A percentile compares a stretch with the other conserved stretches of the same genome.
phyloP scores from a whole-genome alignment of 1,284 basidiomycete species.

The Mycosarcoma mackinlayi region DNA sequence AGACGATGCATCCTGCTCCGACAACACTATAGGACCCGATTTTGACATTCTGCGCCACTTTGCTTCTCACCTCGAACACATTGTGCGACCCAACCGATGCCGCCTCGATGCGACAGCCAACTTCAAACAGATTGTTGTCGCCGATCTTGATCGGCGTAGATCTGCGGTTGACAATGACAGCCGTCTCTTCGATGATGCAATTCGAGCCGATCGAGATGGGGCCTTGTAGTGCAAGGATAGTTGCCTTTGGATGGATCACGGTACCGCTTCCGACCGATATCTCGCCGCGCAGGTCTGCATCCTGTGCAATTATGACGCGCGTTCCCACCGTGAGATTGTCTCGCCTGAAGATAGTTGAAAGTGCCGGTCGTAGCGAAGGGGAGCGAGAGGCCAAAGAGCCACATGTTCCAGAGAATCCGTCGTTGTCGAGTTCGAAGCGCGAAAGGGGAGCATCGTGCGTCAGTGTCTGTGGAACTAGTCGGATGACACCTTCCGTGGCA shows the following conservation, averaged over 20 bases:
- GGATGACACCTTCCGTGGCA: slow-evolving; percentile 4
- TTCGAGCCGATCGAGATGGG: slow-evolving; percentile 86
- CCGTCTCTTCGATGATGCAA: slow-evolving; percentile 91
- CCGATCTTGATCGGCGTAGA: slow-evolving; percentile 82
- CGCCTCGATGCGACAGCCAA: slow-evolving; percentile 88
- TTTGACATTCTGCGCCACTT: slow-evolving; percentile 81
- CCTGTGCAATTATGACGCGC: slow-evolving; percentile 51
- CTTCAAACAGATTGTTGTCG: slow-evolving; percentile 90
- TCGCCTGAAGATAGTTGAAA: slow-evolving; percentile 26
- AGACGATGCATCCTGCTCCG: slow-evolving; percentile 76
- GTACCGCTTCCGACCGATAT: slow-evolving; percentile 70
- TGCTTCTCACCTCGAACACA: slow-evolving; percentile 81
- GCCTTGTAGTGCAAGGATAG: slow-evolving; percentile 85
- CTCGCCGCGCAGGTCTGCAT: slow-evolving; percentile 57
- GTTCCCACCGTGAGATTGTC: slow-evolving; percentile 57
- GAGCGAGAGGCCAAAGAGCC: background rate
- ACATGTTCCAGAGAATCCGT: background rate
- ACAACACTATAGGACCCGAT: slow-evolving; percentile 83
- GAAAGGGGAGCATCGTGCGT: slow-evolving; percentile 7
- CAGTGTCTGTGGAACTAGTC: slow-evolving; percentile 8
- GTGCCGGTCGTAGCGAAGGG: slow-evolving; percentile 2
- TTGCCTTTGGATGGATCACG: slow-evolving; percentile 92
- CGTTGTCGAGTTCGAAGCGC: slow-evolving; percentile 1
- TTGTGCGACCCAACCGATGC: slow-evolving; percentile 84
- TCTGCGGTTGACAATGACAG: slow-evolving; percentile 83